Evolutionary conservation across 192 early-diverging fungal genomes (phyloP), one percentile per base, ranked within the genome.

Genomic region (Dimargaris xerosporica): DNA sequence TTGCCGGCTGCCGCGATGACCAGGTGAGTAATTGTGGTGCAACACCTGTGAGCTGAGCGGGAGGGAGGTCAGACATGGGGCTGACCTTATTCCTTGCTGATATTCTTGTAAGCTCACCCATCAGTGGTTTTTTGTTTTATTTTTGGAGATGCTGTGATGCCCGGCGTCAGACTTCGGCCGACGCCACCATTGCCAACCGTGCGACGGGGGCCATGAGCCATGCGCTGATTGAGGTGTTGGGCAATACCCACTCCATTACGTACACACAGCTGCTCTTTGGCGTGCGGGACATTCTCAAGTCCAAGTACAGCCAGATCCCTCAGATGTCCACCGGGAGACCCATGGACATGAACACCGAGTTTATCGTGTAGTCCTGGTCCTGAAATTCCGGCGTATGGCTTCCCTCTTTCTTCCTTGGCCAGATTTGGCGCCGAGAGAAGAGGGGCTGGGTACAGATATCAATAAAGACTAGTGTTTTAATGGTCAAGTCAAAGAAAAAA

Each of bases 1-100:
- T 88, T 63, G 80, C 76, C 45, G 76, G 82, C 9, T 86, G 84
- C 66, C 83, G 85, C 5, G 82, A 85, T 59, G 73, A 78, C 67
- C 84, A 39, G 34, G 34, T 39, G 7, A 39, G 34, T 39, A 39
- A 39, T 39, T 2, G 34, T 7, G 34, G 34, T 39, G 2, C 34
- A 7, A 7, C 34, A 7, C 7, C 2, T 39, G 34, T 39, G 34
- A 39, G 34, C 34, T 39, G 34, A n/a, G n/a, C n/a, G n/a, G 34
- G 34, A 39, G 34, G 34, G 34, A 39, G 7, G 7, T 39, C 34
- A 39, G 34, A 39, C 2, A 39, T 7, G 3, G 34, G 34, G 34
- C 34, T 39, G 34, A 7, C 3, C 7, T 5, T 39, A 39, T 39
- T 2, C 7, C 34, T 39, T 39, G 34, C 3, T 39, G 34, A 2